phyloP scores from a whole-genome alignment of 352 stramenopile genomes.

The Globisporangium spiculum region DNA sequence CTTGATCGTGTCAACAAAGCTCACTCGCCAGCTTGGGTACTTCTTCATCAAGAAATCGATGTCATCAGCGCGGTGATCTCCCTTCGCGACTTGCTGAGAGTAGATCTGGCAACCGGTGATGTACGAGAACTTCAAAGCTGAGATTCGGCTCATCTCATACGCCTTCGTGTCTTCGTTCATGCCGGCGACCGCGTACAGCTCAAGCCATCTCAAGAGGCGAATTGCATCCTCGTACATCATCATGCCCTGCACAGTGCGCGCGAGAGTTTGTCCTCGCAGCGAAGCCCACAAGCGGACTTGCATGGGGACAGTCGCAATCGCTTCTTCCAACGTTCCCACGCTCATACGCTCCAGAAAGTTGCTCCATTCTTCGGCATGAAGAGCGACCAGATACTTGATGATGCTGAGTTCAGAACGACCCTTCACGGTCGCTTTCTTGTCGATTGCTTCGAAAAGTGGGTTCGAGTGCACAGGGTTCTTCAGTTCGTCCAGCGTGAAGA shows the following conservation, averaged over 20 bases:
- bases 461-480: slow-evolving; percentile 83
- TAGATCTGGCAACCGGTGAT: slow-evolving; percentile 89
- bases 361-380: slow-evolving; percentile 86
- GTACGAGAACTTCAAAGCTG: slow-evolving; percentile 86
- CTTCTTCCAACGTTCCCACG: slow-evolving; percentile 65
- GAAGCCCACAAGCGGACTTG: slow-evolving; percentile 85
- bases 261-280: slow-evolving; percentile 80
- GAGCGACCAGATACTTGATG: slow-evolving; percentile 87
- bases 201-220: slow-evolving; percentile 80
- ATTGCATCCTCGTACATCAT: slow-evolving; percentile 90
- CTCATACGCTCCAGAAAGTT: slow-evolving; percentile 87
- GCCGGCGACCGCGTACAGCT: slow-evolving; percentile 61
- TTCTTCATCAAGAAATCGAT: slow-evolving; percentile 89
- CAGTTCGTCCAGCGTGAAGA: slow-evolving; percentile 86
- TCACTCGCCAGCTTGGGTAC: slow-evolving; percentile 87
- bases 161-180: slow-evolving; percentile 71
- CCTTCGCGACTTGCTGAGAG: slow-evolving; percentile 70
- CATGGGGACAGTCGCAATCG: slow-evolving; percentile 54
- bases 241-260: slow-evolving; percentile 86
- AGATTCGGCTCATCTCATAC: slow-evolving; percentile 83
- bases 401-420: slow-evolving; percentile 78
- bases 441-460: slow-evolving; percentile 70
- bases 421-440: slow-evolving; percentile 73
- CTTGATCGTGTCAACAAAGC: slow-evolving; percentile 80
- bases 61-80: slow-evolving; percentile 80